Percentiles rank a stretch among this genome's conserved stretches.
phyloP scores from a whole-genome alignment of 2,329 filamentous ascomycete species.

The Trichoderma aggressivum region DNA sequence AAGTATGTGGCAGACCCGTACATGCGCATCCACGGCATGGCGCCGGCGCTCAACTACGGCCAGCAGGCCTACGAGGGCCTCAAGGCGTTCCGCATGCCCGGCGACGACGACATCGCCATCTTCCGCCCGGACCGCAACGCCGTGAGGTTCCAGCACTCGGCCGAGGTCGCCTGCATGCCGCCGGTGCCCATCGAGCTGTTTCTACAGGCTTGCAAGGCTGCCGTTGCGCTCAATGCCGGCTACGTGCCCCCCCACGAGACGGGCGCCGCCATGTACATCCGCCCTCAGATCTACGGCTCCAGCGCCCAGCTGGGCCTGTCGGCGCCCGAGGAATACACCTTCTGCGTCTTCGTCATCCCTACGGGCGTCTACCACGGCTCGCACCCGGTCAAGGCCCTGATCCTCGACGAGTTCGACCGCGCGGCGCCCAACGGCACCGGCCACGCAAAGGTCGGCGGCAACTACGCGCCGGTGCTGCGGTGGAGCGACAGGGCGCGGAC shows the following conservation, averaged over 20 bases:
- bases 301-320: constrained; percentile 81
- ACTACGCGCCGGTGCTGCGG: constrained; percentile 88
- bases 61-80: constrained; percentile 98
- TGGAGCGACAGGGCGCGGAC: constrained; percentile 78
- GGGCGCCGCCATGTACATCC: constrained; percentile 88
- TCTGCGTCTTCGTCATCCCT: constrained; percentile 84
- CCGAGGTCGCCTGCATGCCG: constrained; percentile 79
- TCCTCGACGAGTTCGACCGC: constrained; percentile 91
- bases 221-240: constrained; percentile 83
- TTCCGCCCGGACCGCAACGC: constrained; percentile 90
- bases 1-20: constrained; percentile 78
- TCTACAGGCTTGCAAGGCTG: constrained; percentile 70
- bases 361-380: constrained; percentile 93
- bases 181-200: constrained; percentile 74
- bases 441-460: constrained; percentile 89
- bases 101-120: constrained; percentile 68
- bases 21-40: constrained; percentile 90
- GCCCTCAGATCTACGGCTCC: constrained; percentile 83
- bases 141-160: constrained; percentile 77
- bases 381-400: constrained; percentile 79
- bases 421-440: constrained; percentile 89
- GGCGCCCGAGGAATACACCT: constrained; percentile 88
- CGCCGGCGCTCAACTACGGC: constrained; percentile 92
- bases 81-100: constrained; percentile 84
- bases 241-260: constrained; percentile 88